Evolutionary conservation across 345 rosid genomes (phyloP), one percentile per base, ranked within the genome.

Genomic region (Hypericum androsaemum): DNA sequence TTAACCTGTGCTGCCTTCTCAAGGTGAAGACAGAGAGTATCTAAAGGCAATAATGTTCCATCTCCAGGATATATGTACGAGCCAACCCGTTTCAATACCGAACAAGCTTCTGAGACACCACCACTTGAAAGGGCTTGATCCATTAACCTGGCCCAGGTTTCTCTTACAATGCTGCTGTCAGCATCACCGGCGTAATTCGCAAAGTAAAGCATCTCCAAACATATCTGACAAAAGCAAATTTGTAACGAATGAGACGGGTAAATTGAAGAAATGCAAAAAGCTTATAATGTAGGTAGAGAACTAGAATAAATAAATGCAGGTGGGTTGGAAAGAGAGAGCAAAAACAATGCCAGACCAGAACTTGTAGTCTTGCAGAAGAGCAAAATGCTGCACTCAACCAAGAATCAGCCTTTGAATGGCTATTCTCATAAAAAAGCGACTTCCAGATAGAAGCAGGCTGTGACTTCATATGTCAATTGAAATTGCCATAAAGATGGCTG

Each of bases 71-170:
- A 88, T 43, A 76, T 56, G 52, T 64, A 74, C 41, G 97, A 86
- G 52, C 94, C 90, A 50, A 94, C 87, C 66, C 92, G 83, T 79
- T 86, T 88, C 60, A 88, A 69, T 12, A 88, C 86, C 2, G 94
- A 78, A 74, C 90, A 88, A n/a, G 95, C 97, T 73, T 94, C 99
- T 12, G 81, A 95, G 68, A 94, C 73, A 52, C 95, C 99, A 40
- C 97, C 97, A 49, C 65, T 76, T 50, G 77, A 82, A 70, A 94
- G 84, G 56, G 97, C 95, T 76, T 83, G 87, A 73, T 86, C 95
- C 5, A 94, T 77, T 15, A 94, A 82, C 71, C 95, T 76, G 63
- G 89, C 90, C 92, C 99, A 88, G 51, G 94, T 88, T 73, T 94
- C 97, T 57, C 89, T 82, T 62, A 86, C 61, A 41, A 94, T 81